Percentiles rank a stretch among this genome's conserved stretches.
phyloP scores from a whole-genome alignment of 75 land plant species.

The Azolla pinnata region DNA sequence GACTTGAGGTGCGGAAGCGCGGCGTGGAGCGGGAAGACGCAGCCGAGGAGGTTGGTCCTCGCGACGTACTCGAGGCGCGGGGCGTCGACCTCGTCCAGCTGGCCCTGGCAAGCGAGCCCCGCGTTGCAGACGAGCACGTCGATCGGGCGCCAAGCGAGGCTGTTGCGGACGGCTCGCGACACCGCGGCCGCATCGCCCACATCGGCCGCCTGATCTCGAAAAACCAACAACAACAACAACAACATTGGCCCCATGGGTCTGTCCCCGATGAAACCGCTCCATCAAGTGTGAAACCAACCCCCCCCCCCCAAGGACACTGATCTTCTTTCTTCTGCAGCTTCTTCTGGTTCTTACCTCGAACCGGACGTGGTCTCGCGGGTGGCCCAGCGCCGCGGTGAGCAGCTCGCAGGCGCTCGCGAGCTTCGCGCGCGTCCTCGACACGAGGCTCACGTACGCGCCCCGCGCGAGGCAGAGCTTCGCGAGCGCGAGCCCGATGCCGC shows the following conservation, averaged over 20 bases:
- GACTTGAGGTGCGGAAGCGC: slow-evolving; percentile 29
- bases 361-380: too few relatives aligned
- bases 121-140: slow-evolving; percentile 39
- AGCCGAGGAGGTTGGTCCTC: slow-evolving; percentile 17
- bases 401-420: too few relatives aligned
- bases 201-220: slow-evolving; percentile 37
- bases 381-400: too few relatives aligned
- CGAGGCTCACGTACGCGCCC: slow-evolving; percentile 20
- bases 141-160: slow-evolving; percentile 27
- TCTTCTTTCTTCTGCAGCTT: too few relatives aligned
- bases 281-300: too few relatives aligned
- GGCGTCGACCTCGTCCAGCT: slow-evolving; percentile 10
- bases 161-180: slow-evolving; percentile 8
- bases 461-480: slow-evolving; percentile 9
- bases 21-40: slow-evolving; percentile 19
- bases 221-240: too few relatives aligned
- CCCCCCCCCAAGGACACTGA: too few relatives aligned
- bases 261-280: too few relatives aligned
- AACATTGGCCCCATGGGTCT: too few relatives aligned
- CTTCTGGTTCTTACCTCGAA: too few relatives aligned
- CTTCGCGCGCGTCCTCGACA: too few relatives aligned
- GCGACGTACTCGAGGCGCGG: slow-evolving; percentile 6
- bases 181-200: slow-evolving; percentile 23
- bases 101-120: slow-evolving; percentile 12
- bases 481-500: slow-evolving; percentile 21